phyloP scores from a whole-genome alignment of 2,329 filamentous ascomycete genomes.

The Fusarium anguioides region DNA sequence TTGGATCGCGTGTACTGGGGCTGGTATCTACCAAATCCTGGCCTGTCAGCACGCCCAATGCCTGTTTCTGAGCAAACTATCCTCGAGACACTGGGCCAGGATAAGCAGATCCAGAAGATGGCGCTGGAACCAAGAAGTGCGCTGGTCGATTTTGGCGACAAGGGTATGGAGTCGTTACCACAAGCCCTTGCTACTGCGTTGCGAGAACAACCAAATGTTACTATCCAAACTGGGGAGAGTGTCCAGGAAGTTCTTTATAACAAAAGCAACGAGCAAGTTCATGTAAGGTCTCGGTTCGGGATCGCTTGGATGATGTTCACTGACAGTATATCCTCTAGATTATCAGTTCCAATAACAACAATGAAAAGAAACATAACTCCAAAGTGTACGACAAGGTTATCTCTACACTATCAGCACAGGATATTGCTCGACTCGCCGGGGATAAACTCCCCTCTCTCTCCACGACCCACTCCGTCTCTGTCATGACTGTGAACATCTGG shows the following conservation, averaged over 20 bases:
- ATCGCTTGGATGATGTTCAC: not conserved
- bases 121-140: conserved; percentile 48
- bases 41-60: conserved; percentile 57
- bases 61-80: conserved; percentile 47
- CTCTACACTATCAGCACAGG: conserved; percentile 68
- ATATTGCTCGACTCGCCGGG: conserved; percentile 54
- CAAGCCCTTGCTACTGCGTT: conserved; percentile 65
- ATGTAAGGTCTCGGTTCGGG: conserved; percentile 50
- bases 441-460: conserved; percentile 60
- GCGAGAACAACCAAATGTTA: conserved; percentile 66
- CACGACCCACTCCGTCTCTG: conserved; percentile 75
- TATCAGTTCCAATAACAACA: conserved; percentile 15
- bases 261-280: conserved; percentile 51
- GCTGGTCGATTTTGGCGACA: conserved; percentile 53
- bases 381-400: conserved; percentile 67
- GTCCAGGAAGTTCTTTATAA: conserved; percentile 61
- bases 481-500: conserved; percentile 94
- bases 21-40: conserved; percentile 44
- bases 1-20: conserved; percentile 49
- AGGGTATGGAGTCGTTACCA: conserved; percentile 73
- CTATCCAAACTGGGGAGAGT: conserved; percentile 61
- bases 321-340: conserved; percentile 26
- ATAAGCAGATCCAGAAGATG: conserved; percentile 47
- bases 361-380: conserved; percentile 1
- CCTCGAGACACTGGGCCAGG: conserved; percentile 44